phyloP scores from a whole-genome alignment of 768 basidiomycete genomes.

The Steccherinum ochraceum region DNA sequence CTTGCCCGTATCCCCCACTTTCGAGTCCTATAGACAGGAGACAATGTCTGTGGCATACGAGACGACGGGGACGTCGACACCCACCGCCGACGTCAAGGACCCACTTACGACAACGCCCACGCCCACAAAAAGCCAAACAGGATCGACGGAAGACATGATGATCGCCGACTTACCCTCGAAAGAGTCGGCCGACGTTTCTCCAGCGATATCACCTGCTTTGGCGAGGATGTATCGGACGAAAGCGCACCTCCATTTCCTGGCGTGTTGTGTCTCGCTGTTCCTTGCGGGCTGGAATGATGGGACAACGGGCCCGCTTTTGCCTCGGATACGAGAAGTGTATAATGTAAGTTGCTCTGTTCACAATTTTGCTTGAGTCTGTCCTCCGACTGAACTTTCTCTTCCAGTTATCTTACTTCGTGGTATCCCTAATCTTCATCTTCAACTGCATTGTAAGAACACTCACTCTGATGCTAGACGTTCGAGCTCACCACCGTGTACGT shows the following conservation, averaged over 20 bases:
- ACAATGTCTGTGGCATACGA: not conserved
- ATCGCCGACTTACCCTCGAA: too few species aligned
- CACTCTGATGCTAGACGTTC: not conserved
- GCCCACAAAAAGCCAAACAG: not conserved
- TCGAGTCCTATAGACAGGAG: too few species aligned
- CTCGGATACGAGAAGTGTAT: slow-evolving; percentile 58
- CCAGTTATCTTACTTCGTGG: slow-evolving; percentile 44
- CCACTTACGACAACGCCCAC: not conserved
- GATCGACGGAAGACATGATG: not conserved
- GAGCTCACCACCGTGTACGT: slow-evolving; percentile 12
- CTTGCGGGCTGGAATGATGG: slow-evolving; percentile 78
- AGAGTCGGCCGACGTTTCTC: not conserved
- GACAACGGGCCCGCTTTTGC: slow-evolving; percentile 69
- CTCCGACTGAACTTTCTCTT: not conserved
- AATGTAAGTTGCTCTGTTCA: slow-evolving; percentile 33
- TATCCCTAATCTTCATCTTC: slow-evolving; percentile 57
- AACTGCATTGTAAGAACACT: slow-evolving; percentile 31
- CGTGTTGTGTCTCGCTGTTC: slow-evolving; percentile 37
- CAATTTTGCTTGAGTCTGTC: not conserved
- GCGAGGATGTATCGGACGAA: not conserved
- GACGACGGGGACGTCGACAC: not conserved
- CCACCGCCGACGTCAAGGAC: not conserved
- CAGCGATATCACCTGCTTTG: not conserved
- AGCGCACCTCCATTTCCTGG: not conserved
- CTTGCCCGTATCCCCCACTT: too few species aligned